Base-by-base conservation (phyloP, 164 flowering plant genomes). In the Vitis riparia region DNA sequence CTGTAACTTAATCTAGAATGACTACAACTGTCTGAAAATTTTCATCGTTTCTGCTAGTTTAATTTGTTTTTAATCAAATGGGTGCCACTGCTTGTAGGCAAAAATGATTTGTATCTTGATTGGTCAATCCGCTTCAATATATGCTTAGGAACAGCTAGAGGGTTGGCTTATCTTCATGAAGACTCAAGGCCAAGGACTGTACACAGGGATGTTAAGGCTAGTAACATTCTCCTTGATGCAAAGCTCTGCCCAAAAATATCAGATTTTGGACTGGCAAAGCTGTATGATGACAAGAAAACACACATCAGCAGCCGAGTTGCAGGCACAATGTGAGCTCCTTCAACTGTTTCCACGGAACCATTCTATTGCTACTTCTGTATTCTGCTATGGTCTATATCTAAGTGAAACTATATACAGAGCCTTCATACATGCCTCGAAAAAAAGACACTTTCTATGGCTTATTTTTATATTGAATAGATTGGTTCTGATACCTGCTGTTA, bases 251-350 rank as follows among this genome's bases (percentile, higher is more conserved):
- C 80, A 11, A 77, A 73, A 57, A 73, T 77, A 6, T 77, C 80
- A 13, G 80, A 73, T 73, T 77, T 77, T 63, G 77, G 80, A 27
- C 17, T 77, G 59, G 80, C 80, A 17, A 73, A 77, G 62, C 80
- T 77, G 11, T 77, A 77, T 47, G 80, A 77, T 55, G 80, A 77
- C 12, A 73, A 63, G 56, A 77, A 70, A 55, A 70, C 80, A 49
- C 80, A 77, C 63, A 67, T 77, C 48, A 74, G 80, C 72, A 70
- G 77, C 53, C 65, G 77, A 29, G 75, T 77, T 49, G 80, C 80
- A 27, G 80, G 80, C 52, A 77, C 80, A 49, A 71, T 74, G 80
- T 77, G 74, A 67, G 71, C 49, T 6, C 32, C 14, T 11, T 47
- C 12, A 64, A 64, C 15, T 19, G 23, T 19, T 19, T 19, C 23